Evolutionary conservation across 345 rosid genomes (phyloP), one percentile per base, ranked within the genome.

Genomic region (Pugionium cornutum): DNA sequence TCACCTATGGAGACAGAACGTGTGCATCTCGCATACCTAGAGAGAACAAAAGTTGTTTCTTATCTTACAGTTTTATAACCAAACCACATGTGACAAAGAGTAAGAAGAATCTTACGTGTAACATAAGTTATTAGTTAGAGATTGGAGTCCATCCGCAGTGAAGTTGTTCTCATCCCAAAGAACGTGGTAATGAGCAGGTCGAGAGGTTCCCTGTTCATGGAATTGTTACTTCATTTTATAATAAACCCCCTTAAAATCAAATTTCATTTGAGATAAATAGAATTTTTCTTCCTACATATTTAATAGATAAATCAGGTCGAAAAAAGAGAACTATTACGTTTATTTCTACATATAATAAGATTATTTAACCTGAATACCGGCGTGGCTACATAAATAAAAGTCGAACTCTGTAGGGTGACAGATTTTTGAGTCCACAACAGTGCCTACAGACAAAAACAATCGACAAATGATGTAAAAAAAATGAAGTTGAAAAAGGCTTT

Each of bases 381-480:
- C 94, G 53, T 88, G 98, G 54, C 98, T 89, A 64, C 89, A 89
- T 1, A 92, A 76, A 49, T 69, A 92, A 62, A 92, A 92, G 33
- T 92, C 97, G 0, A 84, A 88, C 53, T 86, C 87, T 0, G 67
- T 76, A 0, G 92, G 94, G 55, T 92, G 96, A 66, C 97, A 87
- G 35, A 87, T 89, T 1, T 9, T 39, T 2, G 86, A 84, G 39
- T 92, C 98, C 4, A 92, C 87, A 2, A 92, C 96, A 48, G 97
- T 92, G 31, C 97, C 97, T 92, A 68, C 36, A 30, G 9, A 37
- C 34, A 41, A 41, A 36, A n/a, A 42, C 7, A 27, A 18, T 3
- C 2, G 2, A 45, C 2, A 2, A 9, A 5, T 4, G 45, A 6
- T 66, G 32, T 5, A 1, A 34, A 31, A 26, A 2, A 26, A 27